Conservation (phyloP, 495 filamentous ascomycete species). For the Podospora sp. region DNA sequence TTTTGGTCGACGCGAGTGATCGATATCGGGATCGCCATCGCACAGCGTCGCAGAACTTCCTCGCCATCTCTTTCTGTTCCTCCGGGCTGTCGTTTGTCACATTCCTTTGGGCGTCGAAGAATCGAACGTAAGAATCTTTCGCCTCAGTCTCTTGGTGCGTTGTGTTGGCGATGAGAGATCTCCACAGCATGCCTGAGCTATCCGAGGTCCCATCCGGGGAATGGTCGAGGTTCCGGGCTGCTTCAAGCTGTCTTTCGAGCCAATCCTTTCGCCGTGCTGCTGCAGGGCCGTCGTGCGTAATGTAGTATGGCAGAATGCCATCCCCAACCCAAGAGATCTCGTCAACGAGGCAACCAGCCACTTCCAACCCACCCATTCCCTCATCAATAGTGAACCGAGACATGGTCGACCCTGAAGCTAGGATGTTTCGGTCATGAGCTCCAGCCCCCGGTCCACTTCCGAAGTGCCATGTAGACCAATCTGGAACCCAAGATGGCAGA, state of each 20-base stretch:
- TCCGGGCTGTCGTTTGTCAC: not conserved
- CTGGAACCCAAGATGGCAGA: constrained; percentile 21
- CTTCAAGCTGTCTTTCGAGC: constrained; percentile 4
- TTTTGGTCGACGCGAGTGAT: constrained; percentile 5
- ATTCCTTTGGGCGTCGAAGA: constrained; percentile 10
- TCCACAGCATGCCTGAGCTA: not conserved
- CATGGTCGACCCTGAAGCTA: not conserved
- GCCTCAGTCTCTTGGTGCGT: not conserved
- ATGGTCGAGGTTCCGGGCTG: not conserved
- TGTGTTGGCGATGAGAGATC: not conserved
- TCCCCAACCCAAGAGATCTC: not conserved
- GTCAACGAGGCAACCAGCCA: constrained; percentile 17
- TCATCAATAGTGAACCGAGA: not conserved
- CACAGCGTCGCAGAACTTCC: constrained; percentile 12
- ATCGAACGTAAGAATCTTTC: not conserved
- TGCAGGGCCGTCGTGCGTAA: not conserved
- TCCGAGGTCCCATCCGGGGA: not conserved
- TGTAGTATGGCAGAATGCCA: constrained; percentile 8
- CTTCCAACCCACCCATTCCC: not conserved
- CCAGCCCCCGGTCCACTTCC: not conserved
- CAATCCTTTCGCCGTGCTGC: not conserved
- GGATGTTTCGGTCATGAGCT: not conserved
- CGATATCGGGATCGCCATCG: constrained; percentile 13
- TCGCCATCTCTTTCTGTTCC: constrained; percentile 7
- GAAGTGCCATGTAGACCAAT: constrained; percentile 22